Evolutionary conservation across 441 rosid species (phyloP).

Genomic region (Cnidoscolus chayamansa): DNA sequence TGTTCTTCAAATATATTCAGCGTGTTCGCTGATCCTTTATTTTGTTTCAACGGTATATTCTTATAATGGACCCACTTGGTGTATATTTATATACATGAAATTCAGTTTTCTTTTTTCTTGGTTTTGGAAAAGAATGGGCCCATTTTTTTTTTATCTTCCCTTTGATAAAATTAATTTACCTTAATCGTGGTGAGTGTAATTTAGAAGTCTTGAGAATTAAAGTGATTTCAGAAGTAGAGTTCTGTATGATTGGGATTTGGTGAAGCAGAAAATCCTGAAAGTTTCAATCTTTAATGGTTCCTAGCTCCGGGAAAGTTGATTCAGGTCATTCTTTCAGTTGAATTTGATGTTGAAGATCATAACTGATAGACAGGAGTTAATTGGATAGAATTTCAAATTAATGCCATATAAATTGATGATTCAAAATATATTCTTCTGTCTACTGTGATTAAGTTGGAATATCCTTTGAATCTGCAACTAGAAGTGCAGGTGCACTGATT

Average conservation of each 20-base stretch:
- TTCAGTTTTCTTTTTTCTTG: too few relatives aligned
- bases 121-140: not conserved
- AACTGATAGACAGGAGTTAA: not conserved
- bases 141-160: not conserved
- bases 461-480: too few relatives aligned
- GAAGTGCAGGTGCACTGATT: not conserved
- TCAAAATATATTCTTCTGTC: too few relatives aligned
- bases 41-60: too few relatives aligned
- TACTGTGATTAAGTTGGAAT: too few relatives aligned
- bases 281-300: not conserved
- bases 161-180: not conserved
- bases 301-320: not conserved
- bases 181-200: not conserved
- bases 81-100: too few relatives aligned
- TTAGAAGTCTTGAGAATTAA: too few relatives aligned
- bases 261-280: not conserved
- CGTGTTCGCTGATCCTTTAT: not conserved
- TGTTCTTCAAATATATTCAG: not conserved
- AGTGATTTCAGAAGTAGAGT: too few relatives aligned
- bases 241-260: too few relatives aligned
- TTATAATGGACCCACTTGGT: too few relatives aligned
- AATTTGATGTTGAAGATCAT: not conserved
- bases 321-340: not conserved
- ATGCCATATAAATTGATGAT: too few relatives aligned
- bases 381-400: too few relatives aligned